Conservation (phyloP, 73 alveolate species). For the Paramecium sexaurelia region DNA sequence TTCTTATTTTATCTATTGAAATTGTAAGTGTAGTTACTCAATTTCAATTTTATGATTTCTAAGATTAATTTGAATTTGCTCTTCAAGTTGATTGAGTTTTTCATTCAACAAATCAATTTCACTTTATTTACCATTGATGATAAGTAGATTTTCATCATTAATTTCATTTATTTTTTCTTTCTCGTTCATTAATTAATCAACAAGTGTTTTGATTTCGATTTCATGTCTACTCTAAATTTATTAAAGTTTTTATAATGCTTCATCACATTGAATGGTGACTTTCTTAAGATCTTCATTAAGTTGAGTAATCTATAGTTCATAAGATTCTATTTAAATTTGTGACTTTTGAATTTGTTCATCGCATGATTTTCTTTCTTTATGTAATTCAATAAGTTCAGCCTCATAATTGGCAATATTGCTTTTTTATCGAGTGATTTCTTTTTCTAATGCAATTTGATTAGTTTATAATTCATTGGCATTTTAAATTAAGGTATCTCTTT, state of each 20-base stretch:
- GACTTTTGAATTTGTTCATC: background rate
- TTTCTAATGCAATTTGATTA: background rate
- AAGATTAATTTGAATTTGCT: background rate
- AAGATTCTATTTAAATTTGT: background rate
- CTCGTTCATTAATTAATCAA: background rate
- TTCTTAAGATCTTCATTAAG: background rate
- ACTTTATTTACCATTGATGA: background rate
- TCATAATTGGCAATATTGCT: slow-evolving; percentile 5
- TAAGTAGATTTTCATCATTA: background rate
- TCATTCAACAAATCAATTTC: background rate
- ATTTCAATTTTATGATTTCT: background rate
- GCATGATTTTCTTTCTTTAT: background rate
- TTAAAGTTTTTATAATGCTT: background rate
- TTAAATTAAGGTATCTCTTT: background rate
- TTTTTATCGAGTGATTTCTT: background rate
- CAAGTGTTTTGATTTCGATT: background rate
- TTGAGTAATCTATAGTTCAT: background rate
- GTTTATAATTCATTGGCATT: background rate
- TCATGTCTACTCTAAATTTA: background rate
- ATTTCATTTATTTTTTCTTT: background rate
- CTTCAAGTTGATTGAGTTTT: background rate
- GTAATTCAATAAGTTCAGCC: background rate
- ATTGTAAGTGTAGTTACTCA: background rate
- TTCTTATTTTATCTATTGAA: background rate
- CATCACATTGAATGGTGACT: slow-evolving; percentile 13